These are phyloP conservation scores for Rhodotorula kratochvilovae DNA, from an alignment of 768 basidiomycete genomes.

Conservation along the genomic window DNA sequence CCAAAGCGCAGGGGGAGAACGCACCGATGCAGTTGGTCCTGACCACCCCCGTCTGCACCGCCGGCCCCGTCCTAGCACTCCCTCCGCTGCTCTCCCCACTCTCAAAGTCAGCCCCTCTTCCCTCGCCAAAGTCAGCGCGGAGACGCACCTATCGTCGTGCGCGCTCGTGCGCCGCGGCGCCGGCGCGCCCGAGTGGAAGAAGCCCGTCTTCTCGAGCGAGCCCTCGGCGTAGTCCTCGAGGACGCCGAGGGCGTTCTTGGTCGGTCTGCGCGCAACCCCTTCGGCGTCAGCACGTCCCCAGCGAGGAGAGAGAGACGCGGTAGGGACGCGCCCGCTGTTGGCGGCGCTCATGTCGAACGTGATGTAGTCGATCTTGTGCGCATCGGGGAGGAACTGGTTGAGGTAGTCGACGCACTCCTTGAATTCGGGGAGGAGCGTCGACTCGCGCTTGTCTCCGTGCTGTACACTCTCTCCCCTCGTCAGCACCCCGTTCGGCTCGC, in stretches of 20 bases:
- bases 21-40: constrained; percentile 78
- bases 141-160: not conserved
- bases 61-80: constrained; percentile 47
- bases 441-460: constrained; percentile 61
- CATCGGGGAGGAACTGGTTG: constrained; percentile 86
- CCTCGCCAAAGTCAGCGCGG: too few relatives aligned
- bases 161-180: constrained; percentile 54
- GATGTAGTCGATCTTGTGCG: constrained; percentile 80
- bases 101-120: too few relatives aligned
- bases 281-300: not conserved
- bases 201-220: constrained; percentile 79
- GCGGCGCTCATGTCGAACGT: constrained; percentile 96
- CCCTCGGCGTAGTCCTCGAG: constrained; percentile 93
- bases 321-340: constrained; percentile 71
- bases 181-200: constrained; percentile 91
- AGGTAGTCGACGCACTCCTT: constrained; percentile 85
- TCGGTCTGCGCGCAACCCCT: not conserved
- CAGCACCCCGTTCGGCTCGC: too few relatives aligned
- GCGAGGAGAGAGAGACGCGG: not conserved
- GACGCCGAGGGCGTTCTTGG: constrained; percentile 76
- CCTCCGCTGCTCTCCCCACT: not conserved
- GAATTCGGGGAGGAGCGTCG: constrained; percentile 83
- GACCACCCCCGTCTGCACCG: constrained; percentile 84
- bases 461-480: constrained; percentile 14
- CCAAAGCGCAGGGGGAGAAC: not conserved